Base-by-base conservation (phyloP, 257 asterid genomes). In the Phtheirospermum japonicum region DNA sequence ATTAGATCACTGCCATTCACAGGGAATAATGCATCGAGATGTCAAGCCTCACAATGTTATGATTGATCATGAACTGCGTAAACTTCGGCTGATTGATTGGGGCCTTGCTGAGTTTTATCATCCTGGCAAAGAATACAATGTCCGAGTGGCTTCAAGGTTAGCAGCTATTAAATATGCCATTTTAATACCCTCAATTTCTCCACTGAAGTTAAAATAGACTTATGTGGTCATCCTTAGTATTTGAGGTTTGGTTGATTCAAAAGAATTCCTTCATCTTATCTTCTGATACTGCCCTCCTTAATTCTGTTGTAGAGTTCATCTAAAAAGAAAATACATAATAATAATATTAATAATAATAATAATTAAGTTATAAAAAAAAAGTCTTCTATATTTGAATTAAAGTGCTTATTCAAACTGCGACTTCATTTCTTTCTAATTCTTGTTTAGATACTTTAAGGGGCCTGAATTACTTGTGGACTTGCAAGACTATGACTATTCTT, bases 401-500 rank as follows among this genome's bases (percentile, higher is more conserved):
- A 9, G 59, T 11, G 59, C 59, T 53, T 53, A 28, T 23, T 53
- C 33, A 30, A 11, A 39, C 4, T n/a, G 9, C 28, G 67, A 51
- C 57, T 23, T 51, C 2, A 12, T 51, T 17, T 51, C 8, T 6
- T 51, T 51, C n/a, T 14, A 6, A 30, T 14, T 49, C 11, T 59
- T 37, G 53, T 19, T 30, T 12, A 72, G 78, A 59, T 72, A 76
- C 78, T 76, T 72, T 36, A 76, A 76, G 70, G 81, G 81, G 31
- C 81, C 81, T 34, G 81, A 76, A 57, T 55, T 76, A 43, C 77
- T 76, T 52, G 76, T 75, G 37, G 59, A 53, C 64, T 70, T 75
- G 70, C 79, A 75, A 75, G 79, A 75, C 73, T 76, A 76, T 55
- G 80, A 76, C 45, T 76, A 76, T 72, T 76, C 81, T 64, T 73